Percentiles rank a stretch among this genome's conserved stretches.
phyloP scores from a whole-genome alignment of 805 yeast species.

The Saturnispora silvae region DNA sequence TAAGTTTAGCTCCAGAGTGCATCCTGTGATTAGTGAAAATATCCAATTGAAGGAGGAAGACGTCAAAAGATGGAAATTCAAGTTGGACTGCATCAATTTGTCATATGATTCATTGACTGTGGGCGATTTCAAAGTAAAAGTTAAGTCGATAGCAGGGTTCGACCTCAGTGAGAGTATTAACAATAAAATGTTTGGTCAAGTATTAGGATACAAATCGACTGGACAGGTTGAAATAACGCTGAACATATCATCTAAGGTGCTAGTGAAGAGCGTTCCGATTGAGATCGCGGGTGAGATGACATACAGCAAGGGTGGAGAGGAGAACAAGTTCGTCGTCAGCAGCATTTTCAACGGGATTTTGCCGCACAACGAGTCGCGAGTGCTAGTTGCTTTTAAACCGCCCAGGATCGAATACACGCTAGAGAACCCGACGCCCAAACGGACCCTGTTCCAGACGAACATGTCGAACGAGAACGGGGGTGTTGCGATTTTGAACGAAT shows the following conservation, averaged over 20 bases:
- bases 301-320: conserved; percentile 11
- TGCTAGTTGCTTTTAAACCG: conserved; percentile 31
- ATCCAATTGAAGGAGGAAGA: conserved; percentile 5
- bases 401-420: conserved; percentile 36
- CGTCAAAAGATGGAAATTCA: conserved; percentile 16
- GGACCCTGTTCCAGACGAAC: conserved; percentile 42
- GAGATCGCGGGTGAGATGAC: conserved; percentile 14
- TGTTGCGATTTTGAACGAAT: conserved; percentile 16
- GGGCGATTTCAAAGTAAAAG: conserved; percentile 1
- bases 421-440: conserved; percentile 67
- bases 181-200: background rate
- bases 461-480: conserved; percentile 14
- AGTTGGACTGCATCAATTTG: conserved; percentile 14
- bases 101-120: conserved; percentile 21
- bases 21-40: conserved; percentile 4
- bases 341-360: conserved; percentile 41
- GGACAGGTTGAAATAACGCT: background rate
- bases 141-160: conserved; percentile 8
- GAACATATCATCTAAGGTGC: background rate
- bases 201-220: background rate
- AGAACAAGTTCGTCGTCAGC: conserved; percentile 14
- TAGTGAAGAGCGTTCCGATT: conserved; percentile 10
- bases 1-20: conserved; percentile 5
- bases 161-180: background rate
- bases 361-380: conserved; percentile 63